A percentile compares a stretch with the other conserved stretches of the same genome.
Conservation (phyloP, 2,329 filamentous ascomycete genomes). For the Colletotrichum lini region DNA sequence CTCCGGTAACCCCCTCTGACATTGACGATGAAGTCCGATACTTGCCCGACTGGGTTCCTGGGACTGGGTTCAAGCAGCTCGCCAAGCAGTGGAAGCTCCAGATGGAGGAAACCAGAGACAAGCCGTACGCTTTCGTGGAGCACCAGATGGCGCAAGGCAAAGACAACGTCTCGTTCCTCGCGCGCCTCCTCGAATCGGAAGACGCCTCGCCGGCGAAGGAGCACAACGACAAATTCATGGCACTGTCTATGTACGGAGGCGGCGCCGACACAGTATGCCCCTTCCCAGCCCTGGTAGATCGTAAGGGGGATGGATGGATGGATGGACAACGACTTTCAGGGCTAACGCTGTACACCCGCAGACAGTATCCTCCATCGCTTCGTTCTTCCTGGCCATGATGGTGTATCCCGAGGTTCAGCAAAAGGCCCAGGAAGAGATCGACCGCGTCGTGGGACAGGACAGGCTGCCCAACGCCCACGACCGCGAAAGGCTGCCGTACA, state of each 20-base stretch:
- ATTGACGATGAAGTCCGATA: conserved; percentile 45
- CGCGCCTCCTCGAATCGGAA: conserved; percentile 13
- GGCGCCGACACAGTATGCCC: conserved; percentile 43
- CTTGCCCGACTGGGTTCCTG: conserved; percentile 42
- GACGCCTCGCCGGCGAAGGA: conserved; percentile 12
- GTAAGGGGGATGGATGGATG: no score
- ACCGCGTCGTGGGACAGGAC: conserved; percentile 62
- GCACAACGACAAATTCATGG: conserved; percentile 33
- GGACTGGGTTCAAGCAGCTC: conserved; percentile 37
- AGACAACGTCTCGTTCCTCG: conserved; percentile 30
- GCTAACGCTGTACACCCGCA: conserved; percentile 35
- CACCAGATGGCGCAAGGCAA: conserved; percentile 37
- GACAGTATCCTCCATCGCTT: conserved; percentile 51
- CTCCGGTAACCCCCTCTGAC: no score
- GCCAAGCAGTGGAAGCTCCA: conserved; percentile 34
- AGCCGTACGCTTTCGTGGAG: conserved; percentile 47
- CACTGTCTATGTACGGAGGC: conserved; percentile 34
- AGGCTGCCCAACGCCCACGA: conserved; percentile 65
- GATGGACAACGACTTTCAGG: no score
- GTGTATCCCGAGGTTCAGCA: conserved; percentile 60
- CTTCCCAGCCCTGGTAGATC: no score
- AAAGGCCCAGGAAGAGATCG: conserved; percentile 66
- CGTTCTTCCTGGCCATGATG: conserved; percentile 64
- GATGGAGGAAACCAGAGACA: conserved; percentile 22
- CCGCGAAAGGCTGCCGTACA: conserved; percentile 63